These are phyloP conservation scores for Ephemerocybe angulata DNA, from an alignment of 768 basidiomycete species.

Conservation along the genomic window DNA sequence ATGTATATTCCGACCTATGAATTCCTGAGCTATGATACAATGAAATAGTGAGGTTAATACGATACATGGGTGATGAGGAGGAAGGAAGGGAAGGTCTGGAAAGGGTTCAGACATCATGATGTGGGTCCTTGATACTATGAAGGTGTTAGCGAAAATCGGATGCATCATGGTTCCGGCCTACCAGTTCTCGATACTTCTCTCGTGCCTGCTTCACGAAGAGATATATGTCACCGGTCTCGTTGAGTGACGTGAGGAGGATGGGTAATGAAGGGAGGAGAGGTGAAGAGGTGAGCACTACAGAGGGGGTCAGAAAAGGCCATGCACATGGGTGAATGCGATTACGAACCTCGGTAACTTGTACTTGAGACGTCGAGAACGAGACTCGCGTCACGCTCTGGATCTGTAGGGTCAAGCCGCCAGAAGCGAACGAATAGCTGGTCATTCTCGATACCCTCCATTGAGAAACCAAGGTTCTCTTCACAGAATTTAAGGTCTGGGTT, in stretches of 20 bases:
- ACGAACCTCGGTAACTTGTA: conserved; percentile 61
- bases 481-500: conserved; percentile 54
- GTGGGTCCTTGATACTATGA: conserved; percentile 2
- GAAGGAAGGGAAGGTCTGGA: too few relatives aligned
- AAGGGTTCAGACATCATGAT: background rate
- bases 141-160: background rate
- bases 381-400: conserved; percentile 61
- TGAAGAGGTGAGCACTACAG: conserved; percentile 72
- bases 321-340: background rate
- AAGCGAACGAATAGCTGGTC: conserved; percentile 76
- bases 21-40: background rate
- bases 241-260: conserved; percentile 66
- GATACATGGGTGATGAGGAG: background rate
- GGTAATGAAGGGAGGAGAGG: conserved; percentile 67
- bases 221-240: conserved; percentile 66
- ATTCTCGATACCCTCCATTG: conserved; percentile 74
- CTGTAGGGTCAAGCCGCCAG: conserved; percentile 54
- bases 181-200: conserved; percentile 43
- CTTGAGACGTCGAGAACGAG: conserved; percentile 73
- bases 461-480: conserved; percentile 56
- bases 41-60: background rate
- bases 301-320: background rate
- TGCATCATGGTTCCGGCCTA: conserved; percentile 7
- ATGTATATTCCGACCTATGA: too few relatives aligned
- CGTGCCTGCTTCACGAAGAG: conserved; percentile 67